Conservation (phyloP, 2,329 filamentous ascomycete genomes). For the Dothideomycetes sp. region DNA sequence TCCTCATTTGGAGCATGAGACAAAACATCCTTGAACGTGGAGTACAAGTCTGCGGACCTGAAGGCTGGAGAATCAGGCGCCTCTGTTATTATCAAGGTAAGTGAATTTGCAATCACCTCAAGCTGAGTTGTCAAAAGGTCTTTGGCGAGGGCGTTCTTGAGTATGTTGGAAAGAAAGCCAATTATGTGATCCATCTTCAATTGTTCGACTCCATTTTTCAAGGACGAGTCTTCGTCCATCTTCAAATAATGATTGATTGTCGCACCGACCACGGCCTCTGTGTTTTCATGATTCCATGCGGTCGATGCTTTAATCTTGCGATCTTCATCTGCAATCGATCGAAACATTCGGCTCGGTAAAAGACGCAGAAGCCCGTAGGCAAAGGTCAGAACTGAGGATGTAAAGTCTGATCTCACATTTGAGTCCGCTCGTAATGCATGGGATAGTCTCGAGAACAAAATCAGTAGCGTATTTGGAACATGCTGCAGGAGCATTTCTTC, state of each 20-base stretch:
- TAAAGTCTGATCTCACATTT: slow-evolving; percentile 10
- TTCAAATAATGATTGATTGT: neutral
- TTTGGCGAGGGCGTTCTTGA: neutral
- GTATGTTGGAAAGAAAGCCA: neutral
- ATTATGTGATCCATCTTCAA: neutral
- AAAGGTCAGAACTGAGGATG: slow-evolving; percentile 10
- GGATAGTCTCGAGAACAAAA: slow-evolving; percentile 40
- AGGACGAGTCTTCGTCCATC: neutral
- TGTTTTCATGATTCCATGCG: too few relatives aligned
- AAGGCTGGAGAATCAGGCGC: slow-evolving; percentile 2
- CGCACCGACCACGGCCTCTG: neutral
- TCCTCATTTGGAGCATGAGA: neutral
- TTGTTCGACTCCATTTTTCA: neutral
- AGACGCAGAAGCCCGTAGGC: slow-evolving; percentile 7
- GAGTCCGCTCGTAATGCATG: neutral
- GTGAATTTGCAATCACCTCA: slow-evolving; percentile 2
- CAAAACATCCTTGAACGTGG: slow-evolving; percentile 2
- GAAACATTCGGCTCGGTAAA: slow-evolving; percentile 16
- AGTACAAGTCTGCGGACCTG: neutral
- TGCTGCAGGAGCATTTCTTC: slow-evolving; percentile 91
- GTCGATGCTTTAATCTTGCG: too few relatives aligned
- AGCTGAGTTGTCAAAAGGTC: neutral
- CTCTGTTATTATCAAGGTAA: slow-evolving; percentile 2
- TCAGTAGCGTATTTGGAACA: slow-evolving; percentile 60
- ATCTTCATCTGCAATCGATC: too few relatives aligned